Conservation (phyloP, 2,329 filamentous ascomycete genomes). For the Clonostachys rhizophaga region DNA sequence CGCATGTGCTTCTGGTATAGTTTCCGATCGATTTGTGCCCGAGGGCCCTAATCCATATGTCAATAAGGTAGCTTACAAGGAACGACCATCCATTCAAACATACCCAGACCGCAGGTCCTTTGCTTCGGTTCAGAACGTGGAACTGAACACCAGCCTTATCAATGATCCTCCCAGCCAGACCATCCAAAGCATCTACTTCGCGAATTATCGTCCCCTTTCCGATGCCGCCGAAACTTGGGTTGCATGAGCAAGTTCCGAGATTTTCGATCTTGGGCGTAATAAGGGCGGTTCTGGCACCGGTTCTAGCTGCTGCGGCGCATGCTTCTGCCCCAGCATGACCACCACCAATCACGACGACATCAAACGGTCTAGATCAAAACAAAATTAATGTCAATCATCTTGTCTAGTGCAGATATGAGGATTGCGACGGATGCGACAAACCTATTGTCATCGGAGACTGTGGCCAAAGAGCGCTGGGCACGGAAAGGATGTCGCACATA, state of each 20-base stretch:
- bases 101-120: slow-evolving; percentile 91
- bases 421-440: background rate
- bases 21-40: slow-evolving; percentile 89
- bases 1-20: slow-evolving; percentile 90
- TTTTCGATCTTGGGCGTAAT: slow-evolving; percentile 86
- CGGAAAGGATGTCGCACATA: background rate
- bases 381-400: background rate
- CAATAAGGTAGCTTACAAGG: background rate
- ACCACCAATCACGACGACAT: slow-evolving; percentile 93
- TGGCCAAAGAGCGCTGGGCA: slow-evolving; percentile 2
- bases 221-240: slow-evolving; percentile 96
- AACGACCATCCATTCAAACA: slow-evolving; percentile 6
- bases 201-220: slow-evolving; percentile 95
- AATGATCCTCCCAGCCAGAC: slow-evolving; percentile 80
- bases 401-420: background rate
- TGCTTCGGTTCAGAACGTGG: slow-evolving; percentile 78
- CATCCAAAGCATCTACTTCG: slow-evolving; percentile 92
- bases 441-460: slow-evolving; percentile 5
- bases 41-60: slow-evolving; percentile 55
- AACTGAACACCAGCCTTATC: slow-evolving; percentile 97
- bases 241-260: slow-evolving; percentile 92
- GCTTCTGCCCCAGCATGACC: slow-evolving; percentile 96
- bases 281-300: slow-evolving; percentile 83
- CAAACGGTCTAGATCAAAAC: slow-evolving; percentile 56
- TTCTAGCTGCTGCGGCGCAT: slow-evolving; percentile 81